Evolutionary conservation across 2,329 filamentous ascomycete species (phyloP), one percentile per base, ranked within the genome.

Genomic region (Paraconiothyrium sp.): DNA sequence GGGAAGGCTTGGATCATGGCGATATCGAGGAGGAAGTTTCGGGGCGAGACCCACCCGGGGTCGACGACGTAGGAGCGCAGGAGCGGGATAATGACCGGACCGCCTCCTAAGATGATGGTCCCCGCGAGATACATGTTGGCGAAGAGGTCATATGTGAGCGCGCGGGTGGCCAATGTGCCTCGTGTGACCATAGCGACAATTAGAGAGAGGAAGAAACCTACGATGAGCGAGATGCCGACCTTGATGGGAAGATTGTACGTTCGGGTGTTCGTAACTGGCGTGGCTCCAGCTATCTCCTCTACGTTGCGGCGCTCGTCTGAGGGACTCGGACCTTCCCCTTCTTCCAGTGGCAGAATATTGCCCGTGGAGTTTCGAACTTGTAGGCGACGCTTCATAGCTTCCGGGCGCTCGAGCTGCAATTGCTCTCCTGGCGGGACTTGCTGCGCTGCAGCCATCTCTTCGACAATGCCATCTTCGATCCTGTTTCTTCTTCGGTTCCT

Each of bases 71-170:
- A 81, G 11, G 73, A 68, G 54, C 79, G 78, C 0, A 82, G 72
- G 0, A 82, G 72, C 1, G 80, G 81, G 52, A 83, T 82, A 0
- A 82, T 80, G 27, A 82, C 80, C 2, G 81, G 81, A 0, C 80
- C 80, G 41, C 80, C 81, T 32, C 80, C 81, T 65, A 83, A 82
- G 61, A 83, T 82, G 61, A 83, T 81, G 1, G 90, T 92, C 0
- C 90, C 90, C 0, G 90, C 90, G 0, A 92, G 86, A 69, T 90
- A 92, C 78, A 93, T 85, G 74, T 91, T 92, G 5, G 89, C 83
- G 68, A 93, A 92, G 27, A 93, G 83, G 51, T 84, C 81, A 66
- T 88, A 87, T 0, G 84, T 76, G 0, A 88, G 76, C 0, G 86
- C 81, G 0, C 77, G 77, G 10, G 71, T 46, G 0, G 76, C 60